These are phyloP conservation scores for Aspergillus udagawae DNA, from an alignment of 2,329 filamentous ascomycete genomes.

Conservation along the genomic window DNA sequence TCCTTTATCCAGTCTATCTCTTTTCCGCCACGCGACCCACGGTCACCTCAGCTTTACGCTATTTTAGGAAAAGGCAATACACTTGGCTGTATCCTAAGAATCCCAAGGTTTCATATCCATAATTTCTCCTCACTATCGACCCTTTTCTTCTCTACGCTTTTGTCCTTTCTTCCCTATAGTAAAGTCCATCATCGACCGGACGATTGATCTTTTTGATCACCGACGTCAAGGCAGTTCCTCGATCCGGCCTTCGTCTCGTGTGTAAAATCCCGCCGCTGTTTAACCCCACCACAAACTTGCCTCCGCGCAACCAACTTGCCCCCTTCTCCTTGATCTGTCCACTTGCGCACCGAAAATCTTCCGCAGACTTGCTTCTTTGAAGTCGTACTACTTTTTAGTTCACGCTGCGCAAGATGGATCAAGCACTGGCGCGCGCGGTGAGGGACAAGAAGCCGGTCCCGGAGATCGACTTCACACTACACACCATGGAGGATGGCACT, in stretches of 20 bases:
- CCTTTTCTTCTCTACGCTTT: not conserved
- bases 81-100: not conserved
- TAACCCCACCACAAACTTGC: slow-evolving; percentile 19
- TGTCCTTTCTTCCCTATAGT: not conserved
- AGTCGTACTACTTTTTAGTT: not conserved
- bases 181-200: not conserved
- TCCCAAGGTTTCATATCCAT: not conserved
- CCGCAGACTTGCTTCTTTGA: too few relatives aligned
- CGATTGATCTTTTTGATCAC: not conserved
- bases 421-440: slow-evolving; percentile 74
- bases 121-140: not conserved
- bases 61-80: not conserved
- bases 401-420: slow-evolving; percentile 35
- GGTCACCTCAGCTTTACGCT: not conserved
- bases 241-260: slow-evolving; percentile 1
- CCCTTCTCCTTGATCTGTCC: slow-evolving; percentile 3
- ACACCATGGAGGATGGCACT: slow-evolving; percentile 95
- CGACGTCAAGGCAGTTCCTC: not conserved
- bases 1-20: not conserved
- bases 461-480: slow-evolving; percentile 97
- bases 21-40: slow-evolving; percentile 2
- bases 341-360: not conserved
- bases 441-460: slow-evolving; percentile 91
- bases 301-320: slow-evolving; percentile 7
- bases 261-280: slow-evolving; percentile 16